These are phyloP conservation scores for Blastobotrys ciferrii DNA, from an alignment of 1,139 yeast species.

Conservation along the genomic window DNA sequence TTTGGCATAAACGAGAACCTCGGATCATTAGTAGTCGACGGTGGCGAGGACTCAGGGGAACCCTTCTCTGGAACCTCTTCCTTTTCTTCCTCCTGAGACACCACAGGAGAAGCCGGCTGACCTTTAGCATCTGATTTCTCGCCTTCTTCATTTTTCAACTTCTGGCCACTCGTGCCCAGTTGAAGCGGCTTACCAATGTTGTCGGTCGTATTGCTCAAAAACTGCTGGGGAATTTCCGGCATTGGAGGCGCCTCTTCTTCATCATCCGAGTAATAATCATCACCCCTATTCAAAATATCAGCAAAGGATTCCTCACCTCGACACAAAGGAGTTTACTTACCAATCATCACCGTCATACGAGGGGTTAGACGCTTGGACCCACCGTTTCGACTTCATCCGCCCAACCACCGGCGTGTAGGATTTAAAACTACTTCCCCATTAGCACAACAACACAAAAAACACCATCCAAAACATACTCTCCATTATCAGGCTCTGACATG, in stretches of 20 bases:
- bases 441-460: background rate
- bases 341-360: conserved; percentile 40
- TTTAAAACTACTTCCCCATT: conserved; percentile 17
- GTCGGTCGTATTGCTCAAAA: conserved; percentile 9
- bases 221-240: conserved; percentile 27
- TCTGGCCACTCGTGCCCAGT: conserved; percentile 25
- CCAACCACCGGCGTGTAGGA: conserved; percentile 34
- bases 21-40: background rate
- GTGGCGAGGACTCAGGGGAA: background rate
- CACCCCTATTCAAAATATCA: conserved; percentile 23
- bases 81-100: background rate
- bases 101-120: conserved; percentile 2
- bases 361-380: conserved; percentile 37
- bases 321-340: conserved; percentile 20
- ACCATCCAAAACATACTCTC: conserved; percentile 2
- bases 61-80: background rate
- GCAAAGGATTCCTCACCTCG: background rate
- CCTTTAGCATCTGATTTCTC: background rate
- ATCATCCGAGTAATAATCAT: conserved; percentile 23
- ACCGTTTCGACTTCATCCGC: conserved; percentile 40
- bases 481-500: conserved; percentile 11
- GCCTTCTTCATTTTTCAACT: conserved; percentile 6
- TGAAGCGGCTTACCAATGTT: conserved; percentile 20
- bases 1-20: conserved; percentile 6
- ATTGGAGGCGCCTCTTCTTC: conserved; percentile 30